Percentiles rank a stretch among this genome's conserved stretches.
Evolutionary conservation across 2,329 filamentous ascomycete genomes (phyloP).

Genomic region (Fonsecaea multimorphosa): DNA sequence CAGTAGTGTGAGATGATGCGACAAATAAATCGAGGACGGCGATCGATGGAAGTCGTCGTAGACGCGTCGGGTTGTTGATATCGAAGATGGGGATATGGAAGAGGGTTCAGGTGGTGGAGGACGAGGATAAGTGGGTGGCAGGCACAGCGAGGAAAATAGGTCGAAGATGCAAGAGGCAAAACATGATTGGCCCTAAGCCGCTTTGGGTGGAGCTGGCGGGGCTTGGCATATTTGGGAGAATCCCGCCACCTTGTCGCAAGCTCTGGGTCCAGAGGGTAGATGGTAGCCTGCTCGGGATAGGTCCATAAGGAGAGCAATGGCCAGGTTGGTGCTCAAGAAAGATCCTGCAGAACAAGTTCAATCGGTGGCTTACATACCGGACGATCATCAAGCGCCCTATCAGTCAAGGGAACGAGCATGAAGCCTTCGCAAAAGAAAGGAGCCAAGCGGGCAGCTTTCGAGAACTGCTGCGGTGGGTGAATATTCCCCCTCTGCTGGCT

Average conservation of each 20-base stretch:
- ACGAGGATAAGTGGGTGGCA: constrained; percentile 53
- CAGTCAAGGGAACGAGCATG: not conserved
- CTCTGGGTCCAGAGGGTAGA: no score
- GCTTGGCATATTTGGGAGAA: constrained; percentile 2
- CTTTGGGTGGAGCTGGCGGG: constrained; percentile 11
- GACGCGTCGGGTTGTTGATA: constrained; percentile 32
- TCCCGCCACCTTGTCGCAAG: not conserved
- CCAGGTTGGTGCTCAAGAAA: not conserved
- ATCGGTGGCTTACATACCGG: not conserved
- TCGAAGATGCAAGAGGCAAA: constrained; percentile 43
- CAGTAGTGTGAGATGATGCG: constrained; percentile 18
- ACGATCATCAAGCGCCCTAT: not conserved
- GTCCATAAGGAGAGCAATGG: not conserved
- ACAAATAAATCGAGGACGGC: constrained; percentile 20
- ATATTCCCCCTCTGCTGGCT: not conserved
- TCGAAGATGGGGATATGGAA: constrained; percentile 18
- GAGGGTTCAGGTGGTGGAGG: constrained; percentile 21
- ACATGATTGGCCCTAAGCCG: constrained; percentile 24
- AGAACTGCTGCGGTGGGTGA: not conserved
- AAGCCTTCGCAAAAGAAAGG: not conserved
- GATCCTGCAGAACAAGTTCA: not conserved
- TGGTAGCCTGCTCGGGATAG: not conserved
- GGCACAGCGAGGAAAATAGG: constrained; percentile 58
- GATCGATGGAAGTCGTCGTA: constrained; percentile 23
- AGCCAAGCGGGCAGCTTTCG: not conserved